phyloP scores from a whole-genome alignment of 1,139 yeast species.

The Yamadazyma taylorii region DNA sequence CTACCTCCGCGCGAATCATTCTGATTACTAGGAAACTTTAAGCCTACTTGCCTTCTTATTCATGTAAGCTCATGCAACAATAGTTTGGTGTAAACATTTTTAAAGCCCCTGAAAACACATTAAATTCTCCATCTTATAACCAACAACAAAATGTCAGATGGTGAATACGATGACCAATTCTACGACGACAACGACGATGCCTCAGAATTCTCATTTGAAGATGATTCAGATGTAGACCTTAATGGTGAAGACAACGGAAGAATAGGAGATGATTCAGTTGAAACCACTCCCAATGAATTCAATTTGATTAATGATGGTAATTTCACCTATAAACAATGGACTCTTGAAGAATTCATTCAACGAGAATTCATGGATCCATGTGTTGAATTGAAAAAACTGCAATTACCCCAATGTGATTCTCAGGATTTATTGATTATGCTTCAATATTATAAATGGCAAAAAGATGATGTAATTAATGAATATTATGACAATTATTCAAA shows the following conservation, averaged over 20 bases:
- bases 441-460: conserved; percentile 69
- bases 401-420: conserved; percentile 32
- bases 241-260: not conserved
- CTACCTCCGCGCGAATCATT: too few species aligned
- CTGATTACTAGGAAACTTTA: too few species aligned
- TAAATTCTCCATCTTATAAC: too few species aligned
- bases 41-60: too few species aligned
- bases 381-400: conserved; percentile 20
- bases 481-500: conserved; percentile 56
- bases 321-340: conserved; percentile 27
- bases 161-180: conserved; percentile 20
- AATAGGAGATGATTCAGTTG: not conserved
- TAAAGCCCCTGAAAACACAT: not conserved
- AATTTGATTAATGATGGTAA: conserved; percentile 1
- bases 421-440: conserved; percentile 53
- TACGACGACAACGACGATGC: conserved; percentile 18
- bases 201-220: conserved; percentile 16
- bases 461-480: conserved; percentile 66
- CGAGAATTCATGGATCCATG: conserved; percentile 20
- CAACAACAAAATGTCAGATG: conserved; percentile 20
- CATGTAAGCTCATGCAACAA: too few species aligned
- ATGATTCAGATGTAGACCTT: conserved; percentile 14
- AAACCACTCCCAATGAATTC: conserved; percentile 4
- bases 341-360: conserved; percentile 25
- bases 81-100: too few species aligned